phyloP scores from a whole-genome alignment of 75 land plant genomes.

The Cryptomeria japonica region DNA sequence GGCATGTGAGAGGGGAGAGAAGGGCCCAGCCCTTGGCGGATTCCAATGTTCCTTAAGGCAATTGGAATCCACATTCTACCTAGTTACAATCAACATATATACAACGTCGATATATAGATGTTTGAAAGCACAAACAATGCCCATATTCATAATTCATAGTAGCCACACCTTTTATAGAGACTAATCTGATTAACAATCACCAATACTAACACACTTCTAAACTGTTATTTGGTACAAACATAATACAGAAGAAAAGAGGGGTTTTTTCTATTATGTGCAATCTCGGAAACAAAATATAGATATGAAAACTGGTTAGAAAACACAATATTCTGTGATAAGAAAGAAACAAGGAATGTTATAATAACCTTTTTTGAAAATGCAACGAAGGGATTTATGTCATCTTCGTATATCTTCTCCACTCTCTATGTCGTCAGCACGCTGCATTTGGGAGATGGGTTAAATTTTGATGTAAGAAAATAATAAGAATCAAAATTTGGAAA shows the following conservation, averaged over 20 bases:
- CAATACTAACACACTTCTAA: not conserved
- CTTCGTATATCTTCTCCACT: slow-evolving; percentile 97
- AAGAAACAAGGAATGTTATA: not conserved
- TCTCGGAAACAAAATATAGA: not conserved
- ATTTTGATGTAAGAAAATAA: not conserved
- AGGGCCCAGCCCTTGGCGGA: too few species aligned
- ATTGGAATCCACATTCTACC: too few species aligned
- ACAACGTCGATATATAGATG: too few species aligned
- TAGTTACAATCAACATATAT: too few species aligned
- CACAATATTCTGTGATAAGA: not conserved
- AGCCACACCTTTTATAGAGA: not conserved
- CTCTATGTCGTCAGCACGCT: slow-evolving; percentile 92
- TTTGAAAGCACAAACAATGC: too few species aligned
- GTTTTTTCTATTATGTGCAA: not conserved
- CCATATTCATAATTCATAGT: not conserved
- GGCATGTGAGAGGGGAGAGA: too few species aligned
- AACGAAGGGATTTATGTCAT: slow-evolving; percentile 97
- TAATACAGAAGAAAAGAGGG: not conserved
- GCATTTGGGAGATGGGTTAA: slow-evolving; percentile 11
- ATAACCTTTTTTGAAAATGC: slow-evolving; percentile 96
- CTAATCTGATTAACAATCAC: not conserved
- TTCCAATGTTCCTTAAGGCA: too few species aligned
- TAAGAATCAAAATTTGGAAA: not conserved
- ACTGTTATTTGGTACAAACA: not conserved
- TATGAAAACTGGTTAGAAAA: not conserved